Conservation (phyloP, 768 basidiomycete species). For the Terana coerulea region DNA sequence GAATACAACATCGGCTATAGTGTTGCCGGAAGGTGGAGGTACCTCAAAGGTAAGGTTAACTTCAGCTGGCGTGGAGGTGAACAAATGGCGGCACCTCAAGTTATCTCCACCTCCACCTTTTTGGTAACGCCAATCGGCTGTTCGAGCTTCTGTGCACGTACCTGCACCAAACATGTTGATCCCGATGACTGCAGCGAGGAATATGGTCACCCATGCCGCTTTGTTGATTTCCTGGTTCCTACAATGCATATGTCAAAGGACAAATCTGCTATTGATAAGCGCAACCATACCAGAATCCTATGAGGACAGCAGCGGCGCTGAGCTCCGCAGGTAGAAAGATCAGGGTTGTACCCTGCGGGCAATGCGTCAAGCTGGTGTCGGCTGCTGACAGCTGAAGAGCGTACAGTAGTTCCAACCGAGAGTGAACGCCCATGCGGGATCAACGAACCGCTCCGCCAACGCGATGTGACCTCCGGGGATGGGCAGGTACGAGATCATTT, state of each 20-base stretch:
- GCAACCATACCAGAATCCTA: constrained; percentile 53
- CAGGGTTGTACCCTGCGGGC: constrained; percentile 44
- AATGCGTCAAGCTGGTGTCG: not conserved
- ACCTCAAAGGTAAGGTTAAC: not conserved
- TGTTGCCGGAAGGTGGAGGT: not conserved
- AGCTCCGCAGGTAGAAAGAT: constrained; percentile 72
- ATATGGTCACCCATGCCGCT: constrained; percentile 79
- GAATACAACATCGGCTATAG: constrained; percentile 4
- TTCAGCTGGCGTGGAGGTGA: not conserved
- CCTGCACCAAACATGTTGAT: constrained; percentile 78
- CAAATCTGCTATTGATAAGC: not conserved
- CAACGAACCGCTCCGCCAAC: constrained; percentile 78
- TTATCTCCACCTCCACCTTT: not conserved
- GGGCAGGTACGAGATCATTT: constrained; percentile 77
- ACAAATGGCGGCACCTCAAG: not conserved
- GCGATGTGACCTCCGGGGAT: constrained; percentile 80
- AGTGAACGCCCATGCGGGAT: constrained; percentile 62
- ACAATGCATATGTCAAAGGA: constrained; percentile 12
- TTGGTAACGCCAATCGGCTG: not conserved
- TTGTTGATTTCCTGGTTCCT: constrained; percentile 45
- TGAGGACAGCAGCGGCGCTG: constrained; percentile 70
- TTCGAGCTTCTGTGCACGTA: constrained; percentile 14
- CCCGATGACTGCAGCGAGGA: constrained; percentile 65
- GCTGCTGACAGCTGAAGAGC: constrained; percentile 2
- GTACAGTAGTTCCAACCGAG: constrained; percentile 52